Base-by-base conservation (phyloP, 495 filamentous ascomycete species). In the Penicillium flavigenum region DNA sequence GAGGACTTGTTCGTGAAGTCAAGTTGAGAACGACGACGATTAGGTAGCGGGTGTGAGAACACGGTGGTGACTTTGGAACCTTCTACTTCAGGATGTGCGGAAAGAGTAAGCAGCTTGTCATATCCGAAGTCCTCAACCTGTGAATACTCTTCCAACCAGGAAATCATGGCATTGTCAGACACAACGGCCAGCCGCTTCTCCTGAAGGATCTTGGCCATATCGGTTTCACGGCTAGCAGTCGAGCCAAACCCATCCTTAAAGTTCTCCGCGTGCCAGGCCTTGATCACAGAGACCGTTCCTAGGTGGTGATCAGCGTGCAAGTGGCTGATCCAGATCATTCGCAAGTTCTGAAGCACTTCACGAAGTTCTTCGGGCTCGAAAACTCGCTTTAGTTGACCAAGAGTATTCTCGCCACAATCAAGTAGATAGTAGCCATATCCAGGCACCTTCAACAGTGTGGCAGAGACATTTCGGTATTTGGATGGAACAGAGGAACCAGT, bases 261-360 rank as follows among this genome's bases (percentile, higher is more conserved):
- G 57, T 77, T 86, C 36, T 72, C 75, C 17, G 77, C 64, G 56
- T 88, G 85, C 85, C 90, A 93, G 17, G 89, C 89, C 67, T 80
- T 86, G 64, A 99, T 86, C 26, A 97, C 74, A 17, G 87, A 80
- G 26, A 80, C 79, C 0, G 86, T 89, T 31, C 94, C 94, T 19
- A 98, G 82, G 65, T 99, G 94, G 71, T 99, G 94, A 75, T 99
- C 94, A 27, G 94, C 94, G 66, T 99, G 94, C 50, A 93, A 73
- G 71, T 99, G 94, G 65, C 89, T 93, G 66, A 99, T 93, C 88
- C 90, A 97, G 52, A 99, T 88, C 61, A 84, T 81, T 38, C 88
- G 89, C 26, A 99, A 77, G 56, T 96, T 89, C 52, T 76, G 75
- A 12, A 98, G 75, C 11, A 96, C 75, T 34, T 85, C 80, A n/a